Conservation (phyloP, 257 asterid genomes). For the Handroanthus guayacan region DNA sequence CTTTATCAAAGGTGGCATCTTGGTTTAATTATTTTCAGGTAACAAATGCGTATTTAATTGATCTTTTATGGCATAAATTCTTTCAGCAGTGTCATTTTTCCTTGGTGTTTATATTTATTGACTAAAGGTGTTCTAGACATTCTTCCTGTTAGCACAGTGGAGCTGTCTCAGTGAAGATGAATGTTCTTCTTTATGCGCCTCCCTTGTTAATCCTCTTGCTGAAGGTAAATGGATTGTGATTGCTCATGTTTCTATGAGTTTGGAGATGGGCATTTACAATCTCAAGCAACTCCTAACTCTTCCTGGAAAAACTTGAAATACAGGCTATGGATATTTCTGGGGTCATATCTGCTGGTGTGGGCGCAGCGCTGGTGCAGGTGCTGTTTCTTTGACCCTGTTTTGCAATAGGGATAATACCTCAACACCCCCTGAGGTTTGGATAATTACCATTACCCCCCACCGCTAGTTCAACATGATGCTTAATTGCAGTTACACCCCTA, state of each 20-base stretch:
- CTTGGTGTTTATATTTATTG: constrained; percentile 39
- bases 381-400: constrained; percentile 38
- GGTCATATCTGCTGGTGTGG: constrained; percentile 82
- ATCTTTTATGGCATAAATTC: not conserved
- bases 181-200: constrained; percentile 88
- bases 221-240: constrained; percentile 60
- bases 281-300: constrained; percentile 21
- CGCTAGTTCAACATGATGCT: too few relatives aligned
- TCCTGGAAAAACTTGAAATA: constrained; percentile 38
- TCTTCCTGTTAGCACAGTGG: constrained; percentile 77
- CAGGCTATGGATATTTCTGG: constrained; percentile 94
- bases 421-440: too few relatives aligned
- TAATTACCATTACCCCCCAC: too few relatives aligned
- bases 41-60: constrained; percentile 33
- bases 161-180: constrained; percentile 97
- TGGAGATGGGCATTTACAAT: constrained; percentile 1
- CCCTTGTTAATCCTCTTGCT: constrained; percentile 76
- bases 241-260: not conserved
- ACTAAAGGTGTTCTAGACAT: constrained; percentile 54
- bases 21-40: constrained; percentile 94
- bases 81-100: constrained; percentile 20
- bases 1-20: constrained; percentile 91
- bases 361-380: constrained; percentile 98
- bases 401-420: not conserved
- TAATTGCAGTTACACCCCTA: too few relatives aligned